These are phyloP conservation scores for Rhodomyrtus tomentosa DNA, from an alignment of 345 rosid species.

Conservation along the genomic window DNA sequence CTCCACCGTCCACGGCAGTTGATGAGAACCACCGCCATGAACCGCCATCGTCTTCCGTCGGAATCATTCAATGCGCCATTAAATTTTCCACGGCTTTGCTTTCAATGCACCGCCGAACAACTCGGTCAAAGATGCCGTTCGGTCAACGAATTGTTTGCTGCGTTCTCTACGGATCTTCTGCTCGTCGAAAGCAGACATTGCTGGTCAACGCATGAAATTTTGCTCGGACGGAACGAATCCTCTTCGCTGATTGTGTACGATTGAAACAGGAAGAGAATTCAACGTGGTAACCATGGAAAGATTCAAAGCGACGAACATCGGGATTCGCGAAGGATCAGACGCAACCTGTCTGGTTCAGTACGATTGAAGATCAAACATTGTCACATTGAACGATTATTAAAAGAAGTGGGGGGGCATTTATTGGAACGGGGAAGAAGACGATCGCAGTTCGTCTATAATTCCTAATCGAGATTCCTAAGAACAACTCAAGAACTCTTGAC, in stretches of 20 bases:
- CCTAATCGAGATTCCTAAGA: neutral
- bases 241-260: no score
- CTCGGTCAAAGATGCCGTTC: neutral
- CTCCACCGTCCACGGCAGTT: neutral
- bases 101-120: neutral
- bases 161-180: neutral
- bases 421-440: neutral
- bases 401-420: neutral
- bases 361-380: neutral
- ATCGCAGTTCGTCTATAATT: no score
- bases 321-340: neutral
- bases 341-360: neutral
- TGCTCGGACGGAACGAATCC: neutral
- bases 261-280: neutral
- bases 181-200: neutral
- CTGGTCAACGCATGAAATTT: neutral
- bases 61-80: neutral
- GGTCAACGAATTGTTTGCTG: neutral
- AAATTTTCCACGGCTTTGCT: neutral
- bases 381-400: neutral
- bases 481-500: neutral
- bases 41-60: neutral
- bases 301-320: neutral
- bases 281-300: neutral
- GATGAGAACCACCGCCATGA: neutral